phyloP scores from a whole-genome alignment of 305 asterid genomes.

The Galium porrigens region DNA sequence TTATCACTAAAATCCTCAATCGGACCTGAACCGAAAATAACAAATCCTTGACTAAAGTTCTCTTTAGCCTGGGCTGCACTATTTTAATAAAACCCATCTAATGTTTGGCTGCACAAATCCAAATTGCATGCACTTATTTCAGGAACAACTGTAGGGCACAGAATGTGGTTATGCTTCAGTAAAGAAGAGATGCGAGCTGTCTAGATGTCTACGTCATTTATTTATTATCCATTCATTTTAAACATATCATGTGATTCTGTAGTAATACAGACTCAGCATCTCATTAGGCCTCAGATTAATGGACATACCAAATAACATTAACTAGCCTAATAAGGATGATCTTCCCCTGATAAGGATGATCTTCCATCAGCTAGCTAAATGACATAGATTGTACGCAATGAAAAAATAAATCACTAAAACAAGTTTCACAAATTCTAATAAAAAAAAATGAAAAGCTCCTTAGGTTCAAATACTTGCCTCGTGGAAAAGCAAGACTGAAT shows the following conservation, averaged over 20 bases:
- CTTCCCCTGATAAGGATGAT: neutral
- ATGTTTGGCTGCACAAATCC: neutral
- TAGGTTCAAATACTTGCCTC: constrained; percentile 31
- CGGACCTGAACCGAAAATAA: neutral
- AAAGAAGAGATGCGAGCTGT: neutral
- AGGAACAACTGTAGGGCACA: neutral
- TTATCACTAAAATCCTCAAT: neutral
- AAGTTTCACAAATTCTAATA: neutral
- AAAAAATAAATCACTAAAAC: neutral
- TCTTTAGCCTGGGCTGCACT: neutral
- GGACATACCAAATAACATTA: neutral
- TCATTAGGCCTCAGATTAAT: neutral
- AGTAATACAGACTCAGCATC: neutral
- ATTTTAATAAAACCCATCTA: neutral
- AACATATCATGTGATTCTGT: neutral
- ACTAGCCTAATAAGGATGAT: neutral
- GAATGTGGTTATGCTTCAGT: neutral
- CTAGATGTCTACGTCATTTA: neutral
- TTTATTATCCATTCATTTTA: neutral
- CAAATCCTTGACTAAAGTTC: neutral
- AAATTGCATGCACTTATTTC: neutral
- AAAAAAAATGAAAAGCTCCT: neutral
- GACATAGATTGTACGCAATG: neutral
- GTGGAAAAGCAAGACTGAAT: constrained; percentile 73
- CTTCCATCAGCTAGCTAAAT: neutral